Evolutionary conservation across 83 land plant genomes (phyloP).

Genomic region (Diphasiastrum complanatum): DNA sequence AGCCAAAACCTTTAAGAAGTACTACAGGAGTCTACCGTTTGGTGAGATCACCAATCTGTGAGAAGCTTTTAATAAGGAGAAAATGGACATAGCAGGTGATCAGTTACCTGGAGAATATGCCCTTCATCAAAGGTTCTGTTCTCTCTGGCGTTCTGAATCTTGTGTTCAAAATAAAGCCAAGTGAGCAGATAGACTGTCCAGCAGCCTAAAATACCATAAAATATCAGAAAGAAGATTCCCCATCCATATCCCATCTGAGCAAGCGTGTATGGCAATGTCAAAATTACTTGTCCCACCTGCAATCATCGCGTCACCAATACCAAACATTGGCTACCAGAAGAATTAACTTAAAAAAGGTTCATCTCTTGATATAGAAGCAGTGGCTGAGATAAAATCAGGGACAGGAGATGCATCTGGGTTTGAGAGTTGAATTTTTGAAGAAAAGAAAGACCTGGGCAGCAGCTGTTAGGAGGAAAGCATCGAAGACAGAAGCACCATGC

Average conservation of each 20-base stretch:
- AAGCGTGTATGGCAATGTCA: slow-evolving; percentile 1
- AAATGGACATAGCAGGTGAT: neutral
- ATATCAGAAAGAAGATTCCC: slow-evolving; percentile 5
- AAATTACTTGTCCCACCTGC: slow-evolving; percentile 7
- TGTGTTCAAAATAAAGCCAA: slow-evolving; percentile 9
- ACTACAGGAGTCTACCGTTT: too few species aligned
- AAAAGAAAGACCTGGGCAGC: slow-evolving; percentile 22
- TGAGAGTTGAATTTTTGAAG: too few species aligned
- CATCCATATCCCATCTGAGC: slow-evolving; percentile 10
- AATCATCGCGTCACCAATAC: neutral
- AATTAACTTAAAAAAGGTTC: neutral
- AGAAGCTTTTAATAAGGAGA: neutral
- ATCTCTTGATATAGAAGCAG: neutral
- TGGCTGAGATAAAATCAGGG: too few species aligned
- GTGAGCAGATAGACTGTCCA: slow-evolving; percentile 5
- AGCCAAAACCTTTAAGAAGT: too few species aligned
- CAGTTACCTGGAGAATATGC: slow-evolving; percentile 1
- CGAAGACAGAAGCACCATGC: neutral
- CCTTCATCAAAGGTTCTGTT: neutral
- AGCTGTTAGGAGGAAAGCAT: slow-evolving; percentile 4
- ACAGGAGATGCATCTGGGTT: too few species aligned
- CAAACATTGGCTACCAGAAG: neutral
- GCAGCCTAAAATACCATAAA: slow-evolving; percentile 1
- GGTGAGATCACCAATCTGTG: neutral
- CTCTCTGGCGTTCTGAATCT: neutral